Base-by-base conservation (phyloP, 192 early-diverging fungal genomes). In the Coemansia sp. region DNA sequence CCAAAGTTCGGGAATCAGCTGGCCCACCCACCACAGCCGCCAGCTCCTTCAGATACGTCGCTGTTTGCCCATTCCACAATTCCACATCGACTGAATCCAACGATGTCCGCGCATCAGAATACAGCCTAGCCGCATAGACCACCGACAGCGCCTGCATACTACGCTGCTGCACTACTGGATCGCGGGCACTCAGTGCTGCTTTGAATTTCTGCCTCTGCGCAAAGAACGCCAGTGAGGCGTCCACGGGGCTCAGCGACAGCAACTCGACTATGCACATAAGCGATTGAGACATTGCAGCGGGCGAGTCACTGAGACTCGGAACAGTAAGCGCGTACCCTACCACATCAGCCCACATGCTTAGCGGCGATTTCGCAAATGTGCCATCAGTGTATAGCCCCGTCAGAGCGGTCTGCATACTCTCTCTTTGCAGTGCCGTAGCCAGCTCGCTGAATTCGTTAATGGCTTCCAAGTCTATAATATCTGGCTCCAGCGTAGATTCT, bases 1-100 rank as follows among this genome's bases (percentile, higher is more conserved):
- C 91, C 31, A 87, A 37, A 1, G 64, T 51, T n/a, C 67, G 73
- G 2, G 76, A 65, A 20, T 60, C 50, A 11, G 36, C 50, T 6
- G 67, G 60, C 20, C 23, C 63, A n/a, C 57, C 33, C 10, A 61
- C 51, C 6, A 28, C 43, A 6, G 43, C 50, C n/a, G 67, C 36
- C 26, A 79, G 31, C 18, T 50, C 55, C n/a, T 2, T 10, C n/a
- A 79, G 48, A 21, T 62, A 53, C 10, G 40, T 16, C 24, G 42
- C 60, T 7, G 66, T 24, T 13, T 66, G 39, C 5, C 50, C 50
- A 24, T 70, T 65, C 76, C 76, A 79, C 9, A 78, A 66, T 1
- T 33, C 45, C 6, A 7, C 6, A n/a, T 60, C 61, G 11, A 39
- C 36, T 16, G 18, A 3, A 2, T 23, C 16, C 11, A 6, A 50